Percentiles rank a stretch among this genome's conserved stretches.
Conservation (phyloP, 2,329 filamentous ascomycete genomes). For the Chlorencoelia australis region DNA sequence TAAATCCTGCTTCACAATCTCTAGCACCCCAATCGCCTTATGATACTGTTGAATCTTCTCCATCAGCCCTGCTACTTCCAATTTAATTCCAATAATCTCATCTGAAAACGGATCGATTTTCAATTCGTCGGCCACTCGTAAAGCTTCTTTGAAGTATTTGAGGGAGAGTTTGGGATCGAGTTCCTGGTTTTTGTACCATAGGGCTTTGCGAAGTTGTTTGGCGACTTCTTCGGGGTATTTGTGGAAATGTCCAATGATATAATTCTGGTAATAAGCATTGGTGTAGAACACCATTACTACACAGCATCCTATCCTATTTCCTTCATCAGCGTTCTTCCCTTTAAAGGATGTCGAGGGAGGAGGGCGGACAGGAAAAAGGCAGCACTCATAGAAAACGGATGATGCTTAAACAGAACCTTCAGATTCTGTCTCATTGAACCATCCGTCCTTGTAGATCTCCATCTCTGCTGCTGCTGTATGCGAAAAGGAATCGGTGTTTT, state of each 20-base stretch:
- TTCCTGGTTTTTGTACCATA: slow-evolving; percentile 76
- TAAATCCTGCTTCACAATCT: slow-evolving; percentile 64
- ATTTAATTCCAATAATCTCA: slow-evolving; percentile 80
- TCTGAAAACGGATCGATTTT: slow-evolving; percentile 84
- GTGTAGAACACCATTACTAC: slow-evolving; percentile 18
- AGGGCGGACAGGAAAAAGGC: slow-evolving; percentile 18
- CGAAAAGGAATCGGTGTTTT: slow-evolving; percentile 4
- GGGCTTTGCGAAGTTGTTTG: slow-evolving; percentile 67
- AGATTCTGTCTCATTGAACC: slow-evolving; percentile 5
- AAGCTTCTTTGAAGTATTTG: slow-evolving; percentile 72
- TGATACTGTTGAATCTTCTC: slow-evolving; percentile 64
- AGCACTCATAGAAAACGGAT: slow-evolving; percentile 23
- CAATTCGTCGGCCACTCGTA: slow-evolving; percentile 61
- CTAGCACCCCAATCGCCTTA: slow-evolving; percentile 65
- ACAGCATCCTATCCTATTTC: slow-evolving; percentile 20
- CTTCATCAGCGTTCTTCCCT: slow-evolving; percentile 3
- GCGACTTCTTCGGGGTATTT: slow-evolving; percentile 61
- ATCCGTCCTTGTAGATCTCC: slow-evolving; percentile 13
- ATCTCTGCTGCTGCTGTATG: slow-evolving; percentile 19
- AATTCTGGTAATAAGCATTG: slow-evolving; percentile 25
- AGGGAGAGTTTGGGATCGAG: slow-evolving; percentile 68
- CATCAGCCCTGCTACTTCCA: slow-evolving; percentile 70
- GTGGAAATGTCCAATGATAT: slow-evolving; percentile 35
- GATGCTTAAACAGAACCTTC: slow-evolving; percentile 18
- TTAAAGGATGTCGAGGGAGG: neutral